Conservation (phyloP, 768 basidiomycete species). For the Russula sp. region DNA sequence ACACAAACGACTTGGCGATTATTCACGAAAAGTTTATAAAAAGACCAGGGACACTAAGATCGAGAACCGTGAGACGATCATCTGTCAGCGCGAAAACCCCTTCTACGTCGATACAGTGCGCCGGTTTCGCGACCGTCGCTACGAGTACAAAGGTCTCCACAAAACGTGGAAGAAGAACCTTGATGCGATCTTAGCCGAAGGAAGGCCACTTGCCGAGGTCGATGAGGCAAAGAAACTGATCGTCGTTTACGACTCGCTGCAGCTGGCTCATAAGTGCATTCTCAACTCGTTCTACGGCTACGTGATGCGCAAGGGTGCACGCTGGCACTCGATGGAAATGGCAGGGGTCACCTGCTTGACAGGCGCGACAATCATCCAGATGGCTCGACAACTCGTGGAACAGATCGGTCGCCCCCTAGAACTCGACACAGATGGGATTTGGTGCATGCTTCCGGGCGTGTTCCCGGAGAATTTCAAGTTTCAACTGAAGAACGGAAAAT, state of each 20-base stretch:
- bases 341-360: conserved; percentile 98
- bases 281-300: conserved; percentile 99
- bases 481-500: conserved; percentile 81
- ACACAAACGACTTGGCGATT: conserved; percentile 96
- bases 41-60: conserved; percentile 97
- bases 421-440: conserved; percentile 97
- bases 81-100: conserved; percentile 96
- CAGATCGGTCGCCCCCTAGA: conserved; percentile 97
- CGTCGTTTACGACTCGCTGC: conserved; percentile 95
- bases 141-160: conserved; percentile 97
- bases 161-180: conserved; percentile 99
- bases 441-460: conserved; percentile 98
- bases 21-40: conserved; percentile 97
- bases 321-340: conserved; percentile 99
- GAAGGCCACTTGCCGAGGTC: conserved; percentile 73
- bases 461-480: conserved; percentile 99
- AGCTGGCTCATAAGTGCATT: conserved; percentile 99
- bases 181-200: conserved; percentile 63
- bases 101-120: conserved; percentile 99
- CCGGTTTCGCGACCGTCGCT: conserved; percentile 92
- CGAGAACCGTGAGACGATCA: conserved; percentile 88
- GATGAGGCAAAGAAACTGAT: conserved; percentile 99
- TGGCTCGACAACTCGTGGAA: conserved; percentile 95
- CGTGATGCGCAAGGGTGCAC: conserved; percentile 98
- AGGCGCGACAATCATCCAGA: conserved; percentile 96